Conservation (phyloP, 805 yeast species). For the Kuraishia borneana region DNA sequence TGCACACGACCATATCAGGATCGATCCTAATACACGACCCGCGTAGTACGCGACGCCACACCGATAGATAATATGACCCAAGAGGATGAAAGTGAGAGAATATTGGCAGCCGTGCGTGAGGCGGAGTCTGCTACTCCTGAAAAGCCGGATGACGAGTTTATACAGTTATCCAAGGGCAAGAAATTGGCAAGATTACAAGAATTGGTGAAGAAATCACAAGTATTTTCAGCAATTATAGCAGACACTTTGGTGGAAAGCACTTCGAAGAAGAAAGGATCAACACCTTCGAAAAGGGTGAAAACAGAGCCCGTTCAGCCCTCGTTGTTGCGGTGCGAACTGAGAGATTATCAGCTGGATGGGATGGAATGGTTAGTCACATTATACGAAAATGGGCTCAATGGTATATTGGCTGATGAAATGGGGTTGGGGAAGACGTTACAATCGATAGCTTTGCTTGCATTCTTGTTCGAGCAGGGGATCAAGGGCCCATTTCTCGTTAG, state of each 20-base stretch:
- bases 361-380: conserved; percentile 82
- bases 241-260: conserved; percentile 49
- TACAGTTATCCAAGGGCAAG: conserved; percentile 35
- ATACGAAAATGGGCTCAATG: conserved; percentile 90
- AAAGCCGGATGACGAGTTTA: conserved; percentile 26
- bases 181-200: conserved; percentile 60
- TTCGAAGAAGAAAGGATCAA: conserved; percentile 6
- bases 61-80: not conserved
- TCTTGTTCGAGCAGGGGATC: conserved; percentile 67
- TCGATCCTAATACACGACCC: not conserved
- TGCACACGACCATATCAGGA: not conserved
- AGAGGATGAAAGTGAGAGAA: conserved; percentile 13
- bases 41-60: not conserved
- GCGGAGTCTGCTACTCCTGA: conserved; percentile 5
- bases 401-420: conserved; percentile 96
- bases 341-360: conserved; percentile 83
- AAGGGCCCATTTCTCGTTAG: conserved; percentile 70
- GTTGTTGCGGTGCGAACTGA: conserved; percentile 45
- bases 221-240: conserved; percentile 78
- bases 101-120: conserved; percentile 11
- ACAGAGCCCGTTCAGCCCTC: conserved; percentile 29
- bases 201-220: conserved; percentile 77
- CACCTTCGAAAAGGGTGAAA: not conserved
- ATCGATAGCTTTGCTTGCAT: conserved; percentile 68
- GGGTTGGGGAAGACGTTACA: conserved; percentile 93